Base-by-base conservation (phyloP, 345 rosid species). In the Noccaea caerulescens region DNA sequence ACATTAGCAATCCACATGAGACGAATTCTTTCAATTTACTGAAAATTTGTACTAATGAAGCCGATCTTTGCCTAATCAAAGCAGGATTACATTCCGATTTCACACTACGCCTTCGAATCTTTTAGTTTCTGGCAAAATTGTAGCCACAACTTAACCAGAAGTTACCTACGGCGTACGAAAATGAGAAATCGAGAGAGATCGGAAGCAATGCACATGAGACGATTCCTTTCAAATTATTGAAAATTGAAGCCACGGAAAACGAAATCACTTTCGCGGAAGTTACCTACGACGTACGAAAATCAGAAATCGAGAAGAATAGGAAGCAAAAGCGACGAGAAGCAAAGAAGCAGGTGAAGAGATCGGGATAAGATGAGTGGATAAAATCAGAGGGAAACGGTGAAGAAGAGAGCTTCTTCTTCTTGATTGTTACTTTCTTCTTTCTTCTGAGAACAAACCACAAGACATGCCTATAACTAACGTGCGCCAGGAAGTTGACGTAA, bases 401-500 rank as follows among this genome's bases (percentile, higher is more conserved):
- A 27, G 30, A 27, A 27, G 30, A 27, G 30, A 63, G 44, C 52
- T 37, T 38, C 69, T 12, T 36, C 71, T 27, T 13, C 41, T 10
- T 66, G 14, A 3, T 37, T n/a, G 10, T 66, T 13, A 6, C 2
- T 57, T 47, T 18, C 62, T 44, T 10, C 10, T 13, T 60, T 16
- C 60, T 41, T 50, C 27, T 1, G 53, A 27, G 27, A 49, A 56
- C 77, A 50, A 37, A 57, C 61, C 9, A 49, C 66, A 58, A 13
- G 51, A 53, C 72, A 56, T 41, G 66, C 37, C 9, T n/a, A 2
- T 2, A 49, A 20, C 78, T 74, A 74, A 67, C 73, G 78, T 74
- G 73, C 62, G 72, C 78, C 20, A 51, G 0, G 37, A 20, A 25
- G 67, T 30, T 57, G 52, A 46, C 67, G 59, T 50, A 4, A 56